Evolutionary conservation across 495 filamentous ascomycete species (phyloP).

Genomic region (Trichoderma erinaceum): DNA sequence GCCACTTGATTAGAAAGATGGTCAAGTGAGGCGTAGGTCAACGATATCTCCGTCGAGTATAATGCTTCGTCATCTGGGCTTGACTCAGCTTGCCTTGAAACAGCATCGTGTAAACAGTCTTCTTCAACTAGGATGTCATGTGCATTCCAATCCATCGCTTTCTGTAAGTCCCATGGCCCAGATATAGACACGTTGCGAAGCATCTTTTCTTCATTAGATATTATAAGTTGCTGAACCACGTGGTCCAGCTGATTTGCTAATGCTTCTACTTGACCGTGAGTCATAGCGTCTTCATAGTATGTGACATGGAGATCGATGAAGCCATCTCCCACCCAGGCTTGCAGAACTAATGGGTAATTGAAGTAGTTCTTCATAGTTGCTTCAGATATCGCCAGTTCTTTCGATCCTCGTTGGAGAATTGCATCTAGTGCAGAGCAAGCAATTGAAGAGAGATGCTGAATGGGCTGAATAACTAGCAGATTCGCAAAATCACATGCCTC

Average conservation of each 20-base stretch:
- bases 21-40: neutral
- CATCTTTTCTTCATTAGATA: neutral
- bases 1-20: conserved; percentile 9
- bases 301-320: conserved; percentile 2
- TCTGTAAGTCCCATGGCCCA: neutral
- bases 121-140: neutral
- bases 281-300: conserved; percentile 20
- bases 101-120: neutral
- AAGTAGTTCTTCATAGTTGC: conserved; percentile 9
- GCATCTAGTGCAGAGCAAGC: neutral
- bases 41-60: neutral
- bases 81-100: neutral
- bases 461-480: conserved; percentile 10
- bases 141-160: neutral
- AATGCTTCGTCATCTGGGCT: conserved; percentile 1
- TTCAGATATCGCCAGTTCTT: neutral
- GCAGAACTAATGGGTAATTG: conserved; percentile 9
- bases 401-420: conserved; percentile 12
- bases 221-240: conserved; percentile 11
- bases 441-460: conserved; percentile 4
- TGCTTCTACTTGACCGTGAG: conserved; percentile 18
- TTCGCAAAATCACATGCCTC: conserved; percentile 10
- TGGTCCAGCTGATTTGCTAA: conserved; percentile 22
- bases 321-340: neutral
- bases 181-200: neutral